Conservation (phyloP, 495 filamentous ascomycete genomes). For the Aspergillus ellipticus region DNA sequence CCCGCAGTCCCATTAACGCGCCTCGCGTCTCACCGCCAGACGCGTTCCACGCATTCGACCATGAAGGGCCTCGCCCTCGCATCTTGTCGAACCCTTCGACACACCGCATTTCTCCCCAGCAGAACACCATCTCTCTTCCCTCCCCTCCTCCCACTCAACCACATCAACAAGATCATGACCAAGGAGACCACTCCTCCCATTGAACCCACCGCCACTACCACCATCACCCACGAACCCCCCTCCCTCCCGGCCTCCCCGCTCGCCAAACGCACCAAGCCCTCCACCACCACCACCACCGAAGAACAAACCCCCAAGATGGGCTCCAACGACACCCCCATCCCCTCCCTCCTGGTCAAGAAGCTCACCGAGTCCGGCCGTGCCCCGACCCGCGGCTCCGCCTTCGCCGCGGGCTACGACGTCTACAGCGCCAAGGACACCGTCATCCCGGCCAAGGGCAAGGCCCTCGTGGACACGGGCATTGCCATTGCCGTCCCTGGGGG, state of each 20-base stretch:
- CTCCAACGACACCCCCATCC: constrained; percentile 40
- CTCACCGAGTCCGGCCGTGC: constrained; percentile 66
- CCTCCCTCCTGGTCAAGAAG: constrained; percentile 79
- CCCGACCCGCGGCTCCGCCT: constrained; percentile 83
- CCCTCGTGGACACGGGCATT: constrained; percentile 83
- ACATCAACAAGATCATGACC: constrained; percentile 47
- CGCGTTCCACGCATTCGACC: constrained; percentile 22
- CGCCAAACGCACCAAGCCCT: constrained; percentile 59
- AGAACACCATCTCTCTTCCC: constrained; percentile 1
- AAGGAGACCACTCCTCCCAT: constrained; percentile 41
- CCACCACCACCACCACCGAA: constrained; percentile 22
- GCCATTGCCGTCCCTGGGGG: constrained; percentile 81
- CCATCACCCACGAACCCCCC: constrained; percentile 45
- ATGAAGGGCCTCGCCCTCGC: constrained; percentile 4
- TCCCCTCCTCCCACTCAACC: neutral
- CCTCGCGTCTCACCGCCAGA: constrained; percentile 33
- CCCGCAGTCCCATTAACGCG: constrained; percentile 20
- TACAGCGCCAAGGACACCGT: constrained; percentile 70
- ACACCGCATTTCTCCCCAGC: constrained; percentile 13
- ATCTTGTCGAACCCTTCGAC: neutral
- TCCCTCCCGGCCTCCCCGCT: constrained; percentile 59
- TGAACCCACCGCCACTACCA: constrained; percentile 16
- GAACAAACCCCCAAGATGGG: constrained; percentile 26
- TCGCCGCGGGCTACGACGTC: constrained; percentile 90
- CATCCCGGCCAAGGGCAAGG: constrained; percentile 80